Evolutionary conservation across 1,139 yeast genomes (phyloP).

Genomic region (Saccharomyces hybrid): DNA sequence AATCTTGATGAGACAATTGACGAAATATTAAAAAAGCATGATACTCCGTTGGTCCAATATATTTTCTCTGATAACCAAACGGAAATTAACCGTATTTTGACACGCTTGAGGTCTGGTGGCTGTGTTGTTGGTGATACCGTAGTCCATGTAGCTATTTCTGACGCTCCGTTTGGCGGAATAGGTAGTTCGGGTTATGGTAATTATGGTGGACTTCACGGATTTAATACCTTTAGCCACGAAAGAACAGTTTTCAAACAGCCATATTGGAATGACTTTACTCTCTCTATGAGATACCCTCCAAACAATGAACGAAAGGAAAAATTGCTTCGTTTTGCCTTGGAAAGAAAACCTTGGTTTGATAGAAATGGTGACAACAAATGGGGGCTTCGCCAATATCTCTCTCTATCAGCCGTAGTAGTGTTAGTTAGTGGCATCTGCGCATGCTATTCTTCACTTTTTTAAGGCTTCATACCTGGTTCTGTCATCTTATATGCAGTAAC

Average conservation of each 20-base stretch:
- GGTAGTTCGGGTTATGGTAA: conserved; percentile 77
- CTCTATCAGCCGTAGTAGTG: conserved; percentile 45
- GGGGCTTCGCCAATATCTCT: not conserved
- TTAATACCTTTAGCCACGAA: conserved; percentile 67
- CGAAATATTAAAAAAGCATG: conserved; percentile 47
- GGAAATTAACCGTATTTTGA: conserved; percentile 47
- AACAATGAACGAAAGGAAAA: conserved; percentile 36
- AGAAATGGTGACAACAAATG: conserved; percentile 15
- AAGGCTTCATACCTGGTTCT: too few species aligned
- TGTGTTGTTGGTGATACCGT: conserved; percentile 64
- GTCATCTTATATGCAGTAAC: too few species aligned
- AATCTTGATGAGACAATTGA: conserved; percentile 45
- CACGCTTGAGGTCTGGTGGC: conserved; percentile 66
- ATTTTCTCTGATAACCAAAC: conserved; percentile 52
- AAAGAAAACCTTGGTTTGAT: conserved; percentile 22
- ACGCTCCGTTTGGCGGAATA: conserved; percentile 88
- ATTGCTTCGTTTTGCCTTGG: conserved; percentile 16
- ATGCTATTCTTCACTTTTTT: too few species aligned
- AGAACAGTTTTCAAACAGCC: conserved; percentile 66
- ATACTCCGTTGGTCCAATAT: conserved; percentile 85
- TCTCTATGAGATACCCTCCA: conserved; percentile 68
- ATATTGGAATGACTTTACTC: conserved; percentile 52
- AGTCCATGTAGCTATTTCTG: conserved; percentile 62
- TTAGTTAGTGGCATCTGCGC: not conserved
- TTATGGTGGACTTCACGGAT: conserved; percentile 74